These are phyloP conservation scores for Magnolia kwangsiensis DNA, from an alignment of 164 flowering plant species.

Conservation along the genomic window DNA sequence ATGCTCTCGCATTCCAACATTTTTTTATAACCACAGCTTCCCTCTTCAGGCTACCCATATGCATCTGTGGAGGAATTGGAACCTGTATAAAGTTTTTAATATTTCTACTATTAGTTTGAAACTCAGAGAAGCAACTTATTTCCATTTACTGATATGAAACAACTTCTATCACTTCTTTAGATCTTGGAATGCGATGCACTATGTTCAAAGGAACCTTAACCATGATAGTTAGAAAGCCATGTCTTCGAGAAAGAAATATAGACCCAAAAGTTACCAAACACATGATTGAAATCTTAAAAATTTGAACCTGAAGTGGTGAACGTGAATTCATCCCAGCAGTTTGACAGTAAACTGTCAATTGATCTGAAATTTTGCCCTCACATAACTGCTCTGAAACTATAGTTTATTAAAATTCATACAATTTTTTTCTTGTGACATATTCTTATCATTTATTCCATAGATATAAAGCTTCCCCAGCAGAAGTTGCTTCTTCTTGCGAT, in stretches of 20 bases:
- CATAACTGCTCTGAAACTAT: background rate
- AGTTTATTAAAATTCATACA: background rate
- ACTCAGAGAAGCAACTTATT: background rate
- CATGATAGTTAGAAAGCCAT: background rate
- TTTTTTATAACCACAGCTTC: too few species aligned
- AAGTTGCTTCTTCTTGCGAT: slow-evolving; percentile 89
- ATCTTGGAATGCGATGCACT: background rate
- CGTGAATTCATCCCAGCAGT: background rate
- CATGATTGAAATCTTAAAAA: background rate
- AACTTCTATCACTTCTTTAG: too few species aligned
- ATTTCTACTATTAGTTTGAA: too few species aligned
- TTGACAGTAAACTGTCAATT: background rate
- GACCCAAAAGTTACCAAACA: background rate
- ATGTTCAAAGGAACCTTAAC: background rate
- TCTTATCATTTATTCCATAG: slow-evolving; percentile 33
- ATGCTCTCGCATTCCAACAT: too few species aligned
- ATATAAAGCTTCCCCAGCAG: slow-evolving; percentile 73
- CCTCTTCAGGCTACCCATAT: too few species aligned
- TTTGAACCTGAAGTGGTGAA: background rate
- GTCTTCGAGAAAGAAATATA: background rate
- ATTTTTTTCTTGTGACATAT: background rate
- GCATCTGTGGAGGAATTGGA: too few species aligned
- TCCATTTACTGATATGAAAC: background rate
- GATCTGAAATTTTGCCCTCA: background rate
- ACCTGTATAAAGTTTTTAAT: too few species aligned